Conservation (phyloP, 768 basidiomycete genomes). For the Thelephora aurantiotincta region DNA sequence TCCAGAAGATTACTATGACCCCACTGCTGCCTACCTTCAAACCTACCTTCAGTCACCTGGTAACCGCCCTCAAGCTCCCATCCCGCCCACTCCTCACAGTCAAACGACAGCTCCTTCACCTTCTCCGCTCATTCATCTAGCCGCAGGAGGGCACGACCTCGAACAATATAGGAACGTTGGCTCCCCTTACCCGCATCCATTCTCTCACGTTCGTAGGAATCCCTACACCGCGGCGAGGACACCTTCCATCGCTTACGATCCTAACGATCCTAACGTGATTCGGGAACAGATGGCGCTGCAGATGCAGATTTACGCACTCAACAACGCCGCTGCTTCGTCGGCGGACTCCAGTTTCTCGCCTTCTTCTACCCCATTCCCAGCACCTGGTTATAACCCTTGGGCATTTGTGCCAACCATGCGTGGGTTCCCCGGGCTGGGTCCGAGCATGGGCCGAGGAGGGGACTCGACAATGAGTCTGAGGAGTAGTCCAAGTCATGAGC, state of each 20-base stretch:
- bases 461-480: slow-evolving; percentile 44
- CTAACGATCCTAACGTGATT: slow-evolving; percentile 33
- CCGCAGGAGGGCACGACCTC: slow-evolving; percentile 28
- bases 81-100: slow-evolving; percentile 68
- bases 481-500: slow-evolving; percentile 61
- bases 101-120: slow-evolving; percentile 65
- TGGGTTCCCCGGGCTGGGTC: slow-evolving; percentile 6
- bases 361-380: slow-evolving; percentile 59
- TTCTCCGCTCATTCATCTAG: slow-evolving; percentile 36
- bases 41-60: slow-evolving; percentile 37
- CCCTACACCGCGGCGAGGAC: slow-evolving; percentile 22
- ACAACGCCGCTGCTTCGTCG: slow-evolving; percentile 44
- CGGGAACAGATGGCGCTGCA: slow-evolving; percentile 62
- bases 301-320: slow-evolving; percentile 66
- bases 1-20: slow-evolving; percentile 48
- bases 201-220: slow-evolving; percentile 53
- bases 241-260: slow-evolving; percentile 21
- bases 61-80: slow-evolving; percentile 53
- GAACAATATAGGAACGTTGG: slow-evolving; percentile 26
- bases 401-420: slow-evolving; percentile 38
- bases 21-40: slow-evolving; percentile 44
- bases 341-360: slow-evolving; percentile 71
- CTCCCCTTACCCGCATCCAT: slow-evolving; percentile 73
- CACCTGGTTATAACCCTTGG: slow-evolving; percentile 54
- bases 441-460: slow-evolving; percentile 18